Evolutionary conservation across 805 yeast species (phyloP).

Genomic region (Torulaspora maleeae): DNA sequence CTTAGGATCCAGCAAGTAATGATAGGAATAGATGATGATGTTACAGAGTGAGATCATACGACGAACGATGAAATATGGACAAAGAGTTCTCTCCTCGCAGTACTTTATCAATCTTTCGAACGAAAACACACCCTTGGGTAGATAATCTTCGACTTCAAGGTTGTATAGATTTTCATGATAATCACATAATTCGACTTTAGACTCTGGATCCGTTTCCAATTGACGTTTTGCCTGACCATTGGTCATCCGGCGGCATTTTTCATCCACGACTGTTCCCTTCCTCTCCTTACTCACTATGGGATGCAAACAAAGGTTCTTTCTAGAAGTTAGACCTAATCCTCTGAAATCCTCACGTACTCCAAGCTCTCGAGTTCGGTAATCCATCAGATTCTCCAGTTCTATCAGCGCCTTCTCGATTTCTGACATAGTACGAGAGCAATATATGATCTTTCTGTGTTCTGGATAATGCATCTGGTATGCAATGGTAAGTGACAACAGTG

Average conservation of each 20-base stretch:
- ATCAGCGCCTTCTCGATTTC: slow-evolving; percentile 96
- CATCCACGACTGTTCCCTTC: slow-evolving; percentile 91
- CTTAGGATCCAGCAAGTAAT: slow-evolving; percentile 92
- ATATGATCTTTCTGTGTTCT: slow-evolving; percentile 83
- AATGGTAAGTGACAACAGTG: slow-evolving; percentile 82
- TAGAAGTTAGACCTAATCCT: slow-evolving; percentile 88
- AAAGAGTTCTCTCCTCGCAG: slow-evolving; percentile 73
- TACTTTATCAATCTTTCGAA: slow-evolving; percentile 77
- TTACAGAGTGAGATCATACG: slow-evolving; percentile 96
- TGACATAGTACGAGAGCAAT: slow-evolving; percentile 99
- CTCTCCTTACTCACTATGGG: slow-evolving; percentile 83
- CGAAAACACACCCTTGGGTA: slow-evolving; percentile 92
- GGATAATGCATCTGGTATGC: slow-evolving; percentile 95
- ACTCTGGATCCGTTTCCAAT: slow-evolving; percentile 54
- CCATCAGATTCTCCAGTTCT: slow-evolving; percentile 86
- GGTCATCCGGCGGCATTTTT: slow-evolving; percentile 90
- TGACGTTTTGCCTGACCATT: slow-evolving; percentile 78
- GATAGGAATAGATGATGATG: slow-evolving; percentile 92
- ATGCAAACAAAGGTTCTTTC: slow-evolving; percentile 91
- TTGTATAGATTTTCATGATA: slow-evolving; percentile 88
- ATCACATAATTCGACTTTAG: slow-evolving; percentile 63
- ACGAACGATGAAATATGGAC: slow-evolving; percentile 97
- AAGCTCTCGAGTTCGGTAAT: slow-evolving; percentile 71
- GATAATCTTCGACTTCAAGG: slow-evolving; percentile 77
- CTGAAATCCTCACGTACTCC: slow-evolving; percentile 88